Conservation (phyloP, 768 basidiomycete species). For the Tylopilus intermedius region DNA sequence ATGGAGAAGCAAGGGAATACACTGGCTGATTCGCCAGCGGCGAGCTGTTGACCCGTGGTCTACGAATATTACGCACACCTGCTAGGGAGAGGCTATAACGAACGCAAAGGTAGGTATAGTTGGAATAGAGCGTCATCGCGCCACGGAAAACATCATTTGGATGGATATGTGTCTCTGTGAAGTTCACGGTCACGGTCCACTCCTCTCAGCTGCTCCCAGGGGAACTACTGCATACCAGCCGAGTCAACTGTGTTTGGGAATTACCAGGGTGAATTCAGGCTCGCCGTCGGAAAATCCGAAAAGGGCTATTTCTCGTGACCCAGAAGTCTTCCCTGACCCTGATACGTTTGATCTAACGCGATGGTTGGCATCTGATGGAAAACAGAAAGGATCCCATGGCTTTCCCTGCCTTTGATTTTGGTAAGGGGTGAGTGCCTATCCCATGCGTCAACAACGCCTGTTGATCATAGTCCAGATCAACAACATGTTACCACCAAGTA, state of each 20-base stretch:
- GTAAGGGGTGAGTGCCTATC: slow-evolving; percentile 27
- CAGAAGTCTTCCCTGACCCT: slow-evolving; percentile 35
- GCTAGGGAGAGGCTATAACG: slow-evolving; percentile 50
- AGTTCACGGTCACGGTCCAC: not conserved
- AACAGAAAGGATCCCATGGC: slow-evolving; percentile 39
- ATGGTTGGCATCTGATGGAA: slow-evolving; percentile 19
- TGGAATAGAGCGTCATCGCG: slow-evolving; percentile 3
- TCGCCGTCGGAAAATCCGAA: not conserved
- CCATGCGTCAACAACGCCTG: not conserved
- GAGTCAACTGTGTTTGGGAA: slow-evolving; percentile 16
- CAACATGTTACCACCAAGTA: slow-evolving; percentile 47
- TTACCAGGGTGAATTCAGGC: slow-evolving; percentile 10
- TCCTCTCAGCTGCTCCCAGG: slow-evolving; percentile 3
- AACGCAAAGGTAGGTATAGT: slow-evolving; percentile 41
- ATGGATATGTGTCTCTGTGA: slow-evolving; percentile 8
- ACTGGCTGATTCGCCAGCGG: slow-evolving; percentile 45
- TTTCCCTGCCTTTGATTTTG: slow-evolving; percentile 50
- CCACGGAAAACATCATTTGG: slow-evolving; percentile 19
- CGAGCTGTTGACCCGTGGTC: slow-evolving; percentile 48
- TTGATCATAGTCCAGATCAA: slow-evolving; percentile 46
- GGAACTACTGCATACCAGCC: slow-evolving; percentile 16
- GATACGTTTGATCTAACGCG: slow-evolving; percentile 34
- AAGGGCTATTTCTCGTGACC: slow-evolving; percentile 35
- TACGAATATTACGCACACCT: slow-evolving; percentile 45
- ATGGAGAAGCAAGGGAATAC: slow-evolving; percentile 55